A percentile compares a stretch with the other conserved stretches of the same genome.
Conservation (phyloP, 148 eudicot species). For the Rhododendron griersonianum region DNA sequence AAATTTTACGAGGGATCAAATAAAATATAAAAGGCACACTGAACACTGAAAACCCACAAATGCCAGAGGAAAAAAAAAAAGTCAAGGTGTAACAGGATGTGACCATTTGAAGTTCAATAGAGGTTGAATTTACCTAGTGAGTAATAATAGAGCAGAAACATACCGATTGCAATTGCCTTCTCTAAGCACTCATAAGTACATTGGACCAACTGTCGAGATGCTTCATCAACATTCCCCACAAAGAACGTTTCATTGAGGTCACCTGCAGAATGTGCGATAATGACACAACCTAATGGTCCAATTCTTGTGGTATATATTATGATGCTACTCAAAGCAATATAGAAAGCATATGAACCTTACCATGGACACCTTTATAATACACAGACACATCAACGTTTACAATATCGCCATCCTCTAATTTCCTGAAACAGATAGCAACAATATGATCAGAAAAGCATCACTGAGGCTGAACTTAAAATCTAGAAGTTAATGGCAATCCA, state of each 20-base stretch:
- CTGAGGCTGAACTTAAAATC: background rate
- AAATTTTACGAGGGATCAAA: background rate
- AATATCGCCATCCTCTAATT: constrained; percentile 96
- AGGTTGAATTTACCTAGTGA: background rate
- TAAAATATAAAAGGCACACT: background rate
- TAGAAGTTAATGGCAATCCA: background rate
- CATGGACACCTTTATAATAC: constrained; percentile 93
- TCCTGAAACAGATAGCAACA: constrained; percentile 46
- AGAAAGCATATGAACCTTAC: constrained; percentile 35
- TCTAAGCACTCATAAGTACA: constrained; percentile 97
- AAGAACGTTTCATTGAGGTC: constrained; percentile 97
- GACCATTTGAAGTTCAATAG: background rate
- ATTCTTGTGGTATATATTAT: background rate
- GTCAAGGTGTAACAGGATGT: background rate
- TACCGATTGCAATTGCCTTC: constrained; percentile 90
- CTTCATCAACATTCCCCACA: constrained; percentile 96
- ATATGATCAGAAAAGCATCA: constrained; percentile 11
- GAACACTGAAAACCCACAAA: background rate
- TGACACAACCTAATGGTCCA: constrained; percentile 9
- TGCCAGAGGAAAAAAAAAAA: background rate
- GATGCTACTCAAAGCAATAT: background rate
- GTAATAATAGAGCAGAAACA: constrained; percentile 16
- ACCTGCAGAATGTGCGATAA: constrained; percentile 41
- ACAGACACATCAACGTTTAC: constrained; percentile 96
- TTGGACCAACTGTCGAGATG: constrained; percentile 69